phyloP scores from a whole-genome alignment of 805 yeast genomes.

The Osmozyma mogii region DNA sequence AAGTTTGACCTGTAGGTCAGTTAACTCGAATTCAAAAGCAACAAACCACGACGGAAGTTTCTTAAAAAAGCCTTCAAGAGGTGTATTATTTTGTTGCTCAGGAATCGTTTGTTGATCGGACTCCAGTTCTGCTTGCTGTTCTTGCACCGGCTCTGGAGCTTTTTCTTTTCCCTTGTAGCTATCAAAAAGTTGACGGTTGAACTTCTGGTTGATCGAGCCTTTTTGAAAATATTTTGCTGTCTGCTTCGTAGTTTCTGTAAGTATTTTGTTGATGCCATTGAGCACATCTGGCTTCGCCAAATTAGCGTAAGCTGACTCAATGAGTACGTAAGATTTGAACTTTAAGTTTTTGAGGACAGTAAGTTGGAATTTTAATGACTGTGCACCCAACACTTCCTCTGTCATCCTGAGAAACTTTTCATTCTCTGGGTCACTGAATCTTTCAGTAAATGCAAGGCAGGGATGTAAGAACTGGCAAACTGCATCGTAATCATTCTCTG shows the following conservation, averaged over 20 bases:
- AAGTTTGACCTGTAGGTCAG: conserved; percentile 14
- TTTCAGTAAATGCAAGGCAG: conserved; percentile 22
- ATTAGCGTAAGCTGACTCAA: conserved; percentile 17
- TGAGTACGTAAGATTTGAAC: conserved; percentile 13
- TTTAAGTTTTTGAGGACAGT: conserved; percentile 21
- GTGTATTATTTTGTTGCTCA: conserved; percentile 12
- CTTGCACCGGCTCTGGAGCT: not conserved
- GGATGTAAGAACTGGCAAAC: conserved; percentile 30
- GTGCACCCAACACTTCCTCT: conserved; percentile 17
- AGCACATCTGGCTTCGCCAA: conserved; percentile 23
- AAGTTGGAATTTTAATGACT: conserved; percentile 14
- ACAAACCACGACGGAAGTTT: conserved; percentile 33
- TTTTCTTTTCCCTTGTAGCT: too few species aligned
- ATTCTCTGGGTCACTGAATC: conserved; percentile 4
- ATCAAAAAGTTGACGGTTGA: conserved; percentile 17
- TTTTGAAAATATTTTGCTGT: conserved; percentile 17
- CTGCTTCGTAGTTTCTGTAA: conserved; percentile 18
- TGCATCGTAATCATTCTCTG: conserved; percentile 23
- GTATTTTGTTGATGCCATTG: conserved; percentile 22
- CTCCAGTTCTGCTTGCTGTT: not conserved
- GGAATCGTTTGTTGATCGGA: not conserved
- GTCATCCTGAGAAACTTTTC: conserved; percentile 1
- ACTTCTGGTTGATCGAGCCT: conserved; percentile 22
- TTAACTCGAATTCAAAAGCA: conserved; percentile 13
- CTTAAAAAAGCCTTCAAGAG: too few species aligned